Base-by-base conservation (phyloP, 2,329 filamentous ascomycete genomes). In the Diaporthe sp. region DNA sequence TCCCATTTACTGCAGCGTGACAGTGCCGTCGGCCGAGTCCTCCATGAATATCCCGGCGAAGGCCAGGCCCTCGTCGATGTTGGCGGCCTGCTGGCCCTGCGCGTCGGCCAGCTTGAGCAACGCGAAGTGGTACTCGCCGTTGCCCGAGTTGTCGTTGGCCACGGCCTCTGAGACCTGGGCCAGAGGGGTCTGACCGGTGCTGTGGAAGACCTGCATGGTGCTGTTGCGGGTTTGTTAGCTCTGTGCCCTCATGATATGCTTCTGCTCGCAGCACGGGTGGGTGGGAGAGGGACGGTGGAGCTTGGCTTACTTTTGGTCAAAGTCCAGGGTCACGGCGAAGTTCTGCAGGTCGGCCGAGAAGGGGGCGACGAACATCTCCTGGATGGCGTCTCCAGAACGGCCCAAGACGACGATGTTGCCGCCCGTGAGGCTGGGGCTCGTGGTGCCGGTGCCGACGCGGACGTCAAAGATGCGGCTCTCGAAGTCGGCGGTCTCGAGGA, bases 101-200 rank as follows among this genome's bases (percentile, higher is more conserved):
- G 80, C 81, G 22, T 80, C 79, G n/a, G 77, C 55, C 69, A 78
- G 86, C 84, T 88, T 88, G 72, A 88, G 80, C 13, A 88, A 80
- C 49, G 86, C 86, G 22, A 88, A 81, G 79, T 88, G 87, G 77
- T 78, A 87, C 75, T 87, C 85, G 22, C 87, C 87, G n/a, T 82
- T 82, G 5, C 86, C 86, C 28, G 82, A 79, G 61, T 85, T 80
- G 77, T 86, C 82, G 57, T 84, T 85, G 22, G 79, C 69, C 1
- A 83, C 78, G 1, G 83, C 82, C 13, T 81, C 82, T 0, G 82
- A 84, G 9, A 85, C 84, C 53, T 81, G 80, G 37, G 82, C 80
- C 19, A 88, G 82, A 15, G 82, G 80, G 0, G 79, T 79, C 25
- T 81, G 78, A 55, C 83, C 85, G n/a, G 79, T 79, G 17, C 85